Percentiles rank a stretch among this genome's conserved stretches.
These are phyloP conservation scores for Bidens hawaiensis DNA, from an alignment of 140 eudicot genomes.

Conservation along the genomic window DNA sequence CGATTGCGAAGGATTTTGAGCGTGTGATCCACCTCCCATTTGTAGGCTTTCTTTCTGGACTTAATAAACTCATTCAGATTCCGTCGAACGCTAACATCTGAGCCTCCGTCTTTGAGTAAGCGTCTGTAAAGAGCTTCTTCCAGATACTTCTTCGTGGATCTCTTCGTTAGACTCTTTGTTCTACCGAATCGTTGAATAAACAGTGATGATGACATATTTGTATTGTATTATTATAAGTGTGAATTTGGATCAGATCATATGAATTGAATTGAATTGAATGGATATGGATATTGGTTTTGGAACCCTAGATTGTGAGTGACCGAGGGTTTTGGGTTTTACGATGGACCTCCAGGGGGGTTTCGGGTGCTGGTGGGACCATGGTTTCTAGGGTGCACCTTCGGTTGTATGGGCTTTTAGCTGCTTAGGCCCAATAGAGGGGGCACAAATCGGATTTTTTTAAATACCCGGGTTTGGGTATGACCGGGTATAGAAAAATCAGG, in stretches of 20 bases:
- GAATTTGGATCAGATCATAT: conserved; percentile 3
- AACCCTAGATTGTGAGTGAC: conserved; percentile 13
- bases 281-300: conserved; percentile 2
- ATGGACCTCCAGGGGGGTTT: neutral
- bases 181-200: conserved; percentile 52
- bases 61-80: conserved; percentile 61
- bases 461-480: too few species aligned
- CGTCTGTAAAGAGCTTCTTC: conserved; percentile 81
- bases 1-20: conserved; percentile 74
- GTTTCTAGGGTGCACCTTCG: conserved; percentile 13
- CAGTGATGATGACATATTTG: conserved; percentile 32
- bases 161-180: conserved; percentile 42
- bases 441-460: too few species aligned
- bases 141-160: conserved; percentile 66
- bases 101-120: conserved; percentile 70
- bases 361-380: conserved; percentile 15
- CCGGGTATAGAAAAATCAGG: too few species aligned
- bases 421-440: neutral
- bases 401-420: neutral
- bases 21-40: conserved; percentile 92
- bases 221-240: too few species aligned
- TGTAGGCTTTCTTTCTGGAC: conserved; percentile 57
- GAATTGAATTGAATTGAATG: too few species aligned
- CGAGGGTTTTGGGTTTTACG: conserved; percentile 14
- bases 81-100: conserved; percentile 52